These are phyloP conservation scores for Leccinum obscurum DNA, from an alignment of 768 basidiomycete species.

Conservation along the genomic window DNA sequence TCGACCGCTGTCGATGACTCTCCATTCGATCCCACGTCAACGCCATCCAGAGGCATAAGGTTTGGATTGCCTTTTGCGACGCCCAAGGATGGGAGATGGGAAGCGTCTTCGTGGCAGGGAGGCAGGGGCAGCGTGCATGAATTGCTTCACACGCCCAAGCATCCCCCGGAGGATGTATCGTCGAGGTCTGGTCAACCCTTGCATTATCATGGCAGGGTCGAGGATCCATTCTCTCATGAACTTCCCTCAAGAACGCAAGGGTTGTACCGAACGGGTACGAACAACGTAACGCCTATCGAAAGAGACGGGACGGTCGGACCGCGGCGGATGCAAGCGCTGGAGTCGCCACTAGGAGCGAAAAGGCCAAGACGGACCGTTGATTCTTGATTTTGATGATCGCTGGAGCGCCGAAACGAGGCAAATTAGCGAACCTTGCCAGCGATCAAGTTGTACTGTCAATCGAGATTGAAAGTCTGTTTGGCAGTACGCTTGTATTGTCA, in stretches of 20 bases:
- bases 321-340: slow-evolving; percentile 27
- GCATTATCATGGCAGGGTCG: slow-evolving; percentile 18
- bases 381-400: slow-evolving; percentile 7
- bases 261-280: slow-evolving; percentile 19
- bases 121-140: slow-evolving; percentile 39
- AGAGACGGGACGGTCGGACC: slow-evolving; percentile 28
- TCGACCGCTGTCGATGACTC: slow-evolving; percentile 44
- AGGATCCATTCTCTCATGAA: slow-evolving; percentile 21
- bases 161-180: slow-evolving; percentile 25
- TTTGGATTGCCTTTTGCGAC: slow-evolving; percentile 59
- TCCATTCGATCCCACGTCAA: slow-evolving; percentile 77
- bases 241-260: slow-evolving; percentile 16
- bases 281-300: slow-evolving; percentile 58
- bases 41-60: slow-evolving; percentile 76
- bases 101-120: slow-evolving; percentile 16
- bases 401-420: background rate
- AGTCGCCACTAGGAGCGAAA: slow-evolving; percentile 32
- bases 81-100: slow-evolving; percentile 58
- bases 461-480: background rate
- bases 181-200: slow-evolving; percentile 10
- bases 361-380: slow-evolving; percentile 23
- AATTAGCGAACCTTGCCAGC: background rate
- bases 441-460: background rate
- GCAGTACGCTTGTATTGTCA: background rate
- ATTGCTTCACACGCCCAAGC: slow-evolving; percentile 56